phyloP scores from a whole-genome alignment of 2,329 filamentous ascomycete genomes.

The Helotiales sp. region DNA sequence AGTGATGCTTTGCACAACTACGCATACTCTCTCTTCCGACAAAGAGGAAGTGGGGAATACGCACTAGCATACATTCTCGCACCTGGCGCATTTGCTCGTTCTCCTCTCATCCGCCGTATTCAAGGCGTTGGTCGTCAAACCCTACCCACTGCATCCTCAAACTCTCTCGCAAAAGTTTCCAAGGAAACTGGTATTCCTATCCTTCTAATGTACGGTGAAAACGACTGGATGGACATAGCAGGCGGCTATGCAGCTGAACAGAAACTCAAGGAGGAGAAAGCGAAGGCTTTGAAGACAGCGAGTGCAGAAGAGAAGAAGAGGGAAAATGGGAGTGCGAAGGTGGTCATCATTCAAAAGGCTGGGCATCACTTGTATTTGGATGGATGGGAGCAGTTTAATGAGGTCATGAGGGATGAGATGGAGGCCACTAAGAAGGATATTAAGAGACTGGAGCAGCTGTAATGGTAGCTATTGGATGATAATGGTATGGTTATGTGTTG shows the following conservation, averaged over 20 bases:
- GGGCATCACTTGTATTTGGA: conserved; percentile 75
- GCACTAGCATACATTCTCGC: conserved; percentile 90
- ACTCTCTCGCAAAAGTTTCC: not conserved
- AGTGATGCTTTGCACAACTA: conserved; percentile 87
- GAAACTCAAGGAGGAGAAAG: conserved; percentile 70
- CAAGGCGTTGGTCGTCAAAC: conserved; percentile 79
- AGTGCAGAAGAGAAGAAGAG: conserved; percentile 65
- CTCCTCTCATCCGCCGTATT: conserved; percentile 83
- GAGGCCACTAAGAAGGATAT: conserved; percentile 44
- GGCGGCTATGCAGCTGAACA: conserved; percentile 80
- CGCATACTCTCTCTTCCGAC: conserved; percentile 89
- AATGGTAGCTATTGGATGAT: not conserved
- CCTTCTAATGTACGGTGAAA: conserved; percentile 93
- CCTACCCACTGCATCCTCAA: conserved; percentile 17
- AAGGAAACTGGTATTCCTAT: conserved; percentile 70
- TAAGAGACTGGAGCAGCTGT: conserved; percentile 14
- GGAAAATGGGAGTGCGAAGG: conserved; percentile 81
- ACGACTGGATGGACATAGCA: conserved; percentile 97
- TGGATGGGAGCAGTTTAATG: conserved; percentile 69
- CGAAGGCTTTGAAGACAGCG: conserved; percentile 58
- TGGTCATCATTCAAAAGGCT: conserved; percentile 72
- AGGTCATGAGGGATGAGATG: conserved; percentile 66
- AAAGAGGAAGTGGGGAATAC: conserved; percentile 91
- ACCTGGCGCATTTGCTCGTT: conserved; percentile 87
- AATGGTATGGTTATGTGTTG: not conserved